Conservation (phyloP, 2,329 filamentous ascomycete genomes). For the Diaporthe vexans region DNA sequence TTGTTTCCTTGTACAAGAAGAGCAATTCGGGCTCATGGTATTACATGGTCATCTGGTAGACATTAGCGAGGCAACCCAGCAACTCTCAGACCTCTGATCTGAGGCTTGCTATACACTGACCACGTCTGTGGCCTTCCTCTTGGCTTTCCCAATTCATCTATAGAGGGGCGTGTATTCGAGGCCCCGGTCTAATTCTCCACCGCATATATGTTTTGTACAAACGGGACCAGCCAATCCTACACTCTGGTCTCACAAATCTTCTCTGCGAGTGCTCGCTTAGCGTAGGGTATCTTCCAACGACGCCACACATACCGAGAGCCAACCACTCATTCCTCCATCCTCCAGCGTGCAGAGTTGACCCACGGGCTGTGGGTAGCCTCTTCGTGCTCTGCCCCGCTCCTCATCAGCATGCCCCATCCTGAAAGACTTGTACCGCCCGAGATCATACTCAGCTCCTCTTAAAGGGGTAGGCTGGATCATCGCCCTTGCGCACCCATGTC, state of each 20-base stretch:
- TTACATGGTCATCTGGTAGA: conserved; percentile 33
- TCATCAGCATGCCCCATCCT: not conserved
- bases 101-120: not conserved
- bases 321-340: not conserved
- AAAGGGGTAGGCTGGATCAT: conserved; percentile 76
- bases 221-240: not conserved
- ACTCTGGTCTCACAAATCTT: not conserved
- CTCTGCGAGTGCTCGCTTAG: not conserved
- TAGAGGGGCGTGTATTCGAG: conserved; percentile 27
- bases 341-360: not conserved
- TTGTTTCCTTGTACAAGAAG: not conserved
- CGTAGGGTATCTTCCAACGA: conserved; percentile 9
- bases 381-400: not conserved
- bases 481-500: conserved; percentile 88
- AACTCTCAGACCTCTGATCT: not conserved
- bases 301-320: not conserved
- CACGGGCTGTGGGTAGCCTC: too few relatives aligned
- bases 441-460: conserved; percentile 51
- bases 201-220: conserved; percentile 8
- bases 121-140: not conserved
- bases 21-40: not conserved
- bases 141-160: not conserved
- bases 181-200: conserved; percentile 16
- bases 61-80: conserved; percentile 19
- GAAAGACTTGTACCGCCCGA: not conserved